Base-by-base conservation (phyloP, 495 filamentous ascomycete genomes). In the Daldinia concentrica region DNA sequence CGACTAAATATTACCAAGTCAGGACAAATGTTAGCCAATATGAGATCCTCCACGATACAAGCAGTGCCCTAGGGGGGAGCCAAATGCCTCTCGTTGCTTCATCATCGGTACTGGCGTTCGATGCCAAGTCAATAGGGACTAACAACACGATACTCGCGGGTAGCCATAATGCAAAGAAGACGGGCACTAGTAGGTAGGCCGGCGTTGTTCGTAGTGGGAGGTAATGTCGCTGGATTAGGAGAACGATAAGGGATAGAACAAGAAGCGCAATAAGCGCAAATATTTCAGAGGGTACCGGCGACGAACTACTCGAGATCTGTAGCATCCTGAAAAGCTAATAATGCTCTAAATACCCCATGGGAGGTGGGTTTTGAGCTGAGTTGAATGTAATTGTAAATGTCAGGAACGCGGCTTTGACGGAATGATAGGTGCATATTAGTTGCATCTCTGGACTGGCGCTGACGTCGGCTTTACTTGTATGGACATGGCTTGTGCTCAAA, bases 1-100 rank as follows among this genome's bases (percentile, higher is more conserved):
- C 36, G 43, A 70, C 52, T 39, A 24, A 11, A 32, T 48, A 54
- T 60, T 82, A 94, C 94, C 95, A 99, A 37, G 95, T 98, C 73
- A 99, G 84, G 54, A 88, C 87, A 76, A 99, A 99, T 26, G 94
- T 98, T 50, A 99, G 83, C 95, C 95, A 99, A 81, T 99, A 99
- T 34, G 91, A 89, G 57, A 98, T 92, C 62, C 95, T 86, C 95
- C 95, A 99, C 69, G 88, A 89, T 5, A 98, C 91, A 69, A 93
- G 84, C 48, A 97, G 81, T 36, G 92, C 84, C 30, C 86, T 82
- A 63, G 90, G 84, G 7, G 92, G 90, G 24, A 90, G 81, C 80
- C 86, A 88, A 48, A 90, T 85, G 32, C 87, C 88, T 68, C 88
- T 88, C 24, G 88, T 88, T 27, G 88, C 87, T 15, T 81, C 85